Percentiles rank a stretch among this genome's conserved stretches.
Conservation (phyloP, 2,329 filamentous ascomycete species). For the Aureobasidium sp. region DNA sequence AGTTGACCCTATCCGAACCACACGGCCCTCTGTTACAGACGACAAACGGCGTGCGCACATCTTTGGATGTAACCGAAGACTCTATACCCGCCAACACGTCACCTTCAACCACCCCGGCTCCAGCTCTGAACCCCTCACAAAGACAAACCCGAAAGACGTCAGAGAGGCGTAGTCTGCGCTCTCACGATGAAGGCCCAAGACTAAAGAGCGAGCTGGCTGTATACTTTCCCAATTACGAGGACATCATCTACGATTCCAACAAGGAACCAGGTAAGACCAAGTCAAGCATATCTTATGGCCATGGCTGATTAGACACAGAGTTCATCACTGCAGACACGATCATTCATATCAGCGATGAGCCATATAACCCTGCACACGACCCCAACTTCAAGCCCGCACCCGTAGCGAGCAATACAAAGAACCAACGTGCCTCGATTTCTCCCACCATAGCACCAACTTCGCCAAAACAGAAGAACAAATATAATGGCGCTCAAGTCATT, state of each 20-base stretch:
- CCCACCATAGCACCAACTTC: constrained; percentile 21
- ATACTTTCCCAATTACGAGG: constrained; percentile 92
- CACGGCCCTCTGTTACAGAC: constrained; percentile 37
- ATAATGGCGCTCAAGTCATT: constrained; percentile 30
- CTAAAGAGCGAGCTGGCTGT: constrained; percentile 86
- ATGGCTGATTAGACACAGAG: constrained; percentile 46
- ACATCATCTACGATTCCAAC: constrained; percentile 79
- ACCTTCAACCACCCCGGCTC: constrained; percentile 26
- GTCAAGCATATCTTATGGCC: neutral
- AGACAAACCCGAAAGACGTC: constrained; percentile 4
- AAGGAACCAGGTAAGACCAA: constrained; percentile 50
- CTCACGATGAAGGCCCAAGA: constrained; percentile 71
- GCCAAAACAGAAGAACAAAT: constrained; percentile 23
- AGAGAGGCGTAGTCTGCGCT: constrained; percentile 72
- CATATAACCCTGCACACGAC: constrained; percentile 22
- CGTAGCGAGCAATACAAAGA: neutral
- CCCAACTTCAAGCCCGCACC: neutral
- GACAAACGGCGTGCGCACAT: constrained; percentile 36
- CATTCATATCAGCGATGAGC: constrained; percentile 62
- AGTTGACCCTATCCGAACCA: constrained; percentile 37
- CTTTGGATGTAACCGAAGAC: constrained; percentile 30
- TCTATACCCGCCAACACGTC: constrained; percentile 27
- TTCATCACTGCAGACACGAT: constrained; percentile 65
- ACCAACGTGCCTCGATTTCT: constrained; percentile 3
- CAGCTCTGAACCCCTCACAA: neutral